Percentiles rank a stretch among this genome's conserved stretches.
phyloP scores from a whole-genome alignment of 805 yeast genomes.

The Monosporozyma servazzii region DNA sequence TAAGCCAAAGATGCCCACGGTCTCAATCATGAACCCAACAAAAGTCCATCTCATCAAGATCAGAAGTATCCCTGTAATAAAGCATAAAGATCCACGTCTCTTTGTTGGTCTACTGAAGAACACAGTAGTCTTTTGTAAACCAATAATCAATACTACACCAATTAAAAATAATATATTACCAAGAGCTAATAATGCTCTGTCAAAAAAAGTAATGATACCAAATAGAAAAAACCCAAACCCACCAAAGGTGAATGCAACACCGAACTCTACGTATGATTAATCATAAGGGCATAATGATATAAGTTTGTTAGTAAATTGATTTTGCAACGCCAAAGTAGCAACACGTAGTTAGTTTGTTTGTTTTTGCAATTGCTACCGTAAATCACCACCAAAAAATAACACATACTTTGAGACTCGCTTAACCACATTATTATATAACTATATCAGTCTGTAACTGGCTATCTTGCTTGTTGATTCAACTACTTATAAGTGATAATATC shows the following conservation, averaged over 20 bases:
- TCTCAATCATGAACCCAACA: constrained; percentile 75
- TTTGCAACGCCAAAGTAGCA: neutral
- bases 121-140: constrained; percentile 69
- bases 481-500: neutral
- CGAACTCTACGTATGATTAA: constrained; percentile 49
- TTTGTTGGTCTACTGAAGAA: constrained; percentile 85
- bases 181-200: constrained; percentile 77
- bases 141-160: constrained; percentile 83
- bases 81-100: constrained; percentile 77
- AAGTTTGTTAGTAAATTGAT: neutral
- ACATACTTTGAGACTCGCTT: constrained; percentile 64
- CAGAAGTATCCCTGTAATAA: constrained; percentile 62
- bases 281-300: neutral
- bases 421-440: constrained; percentile 46
- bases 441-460: neutral
- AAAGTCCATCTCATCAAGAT: constrained; percentile 72
- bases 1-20: constrained; percentile 78
- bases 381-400: too few relatives aligned
- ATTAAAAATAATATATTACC: constrained; percentile 73
- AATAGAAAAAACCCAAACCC: constrained; percentile 67
- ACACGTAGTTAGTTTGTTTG: neutral
- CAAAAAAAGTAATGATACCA: constrained; percentile 81
- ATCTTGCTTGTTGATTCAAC: neutral
- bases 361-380: too few relatives aligned
- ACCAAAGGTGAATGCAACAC: constrained; percentile 85